Evolutionary conservation across 768 basidiomycete species (phyloP).

Genomic region (Candolleomyces eurysporus): DNA sequence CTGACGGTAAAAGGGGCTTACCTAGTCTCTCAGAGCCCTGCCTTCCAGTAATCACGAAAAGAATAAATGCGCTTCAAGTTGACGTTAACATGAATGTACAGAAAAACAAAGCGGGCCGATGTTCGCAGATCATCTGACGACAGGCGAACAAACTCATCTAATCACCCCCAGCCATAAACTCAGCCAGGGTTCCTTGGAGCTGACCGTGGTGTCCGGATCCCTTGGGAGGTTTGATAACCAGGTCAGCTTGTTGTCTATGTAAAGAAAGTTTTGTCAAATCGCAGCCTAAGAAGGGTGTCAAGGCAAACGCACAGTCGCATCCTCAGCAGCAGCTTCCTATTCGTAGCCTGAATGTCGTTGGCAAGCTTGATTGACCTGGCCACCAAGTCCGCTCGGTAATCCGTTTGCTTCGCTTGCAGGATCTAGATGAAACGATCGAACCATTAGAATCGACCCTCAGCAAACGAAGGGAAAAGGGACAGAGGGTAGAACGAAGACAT

Average conservation of each 20-base stretch:
- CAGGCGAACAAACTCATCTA: background rate
- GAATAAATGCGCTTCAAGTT: too few species aligned
- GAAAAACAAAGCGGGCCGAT: too few species aligned
- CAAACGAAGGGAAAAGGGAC: too few species aligned
- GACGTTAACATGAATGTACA: too few species aligned
- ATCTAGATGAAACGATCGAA: slow-evolving; percentile 45
- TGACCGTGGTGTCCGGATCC: slow-evolving; percentile 12
- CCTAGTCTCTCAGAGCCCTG: too few species aligned
- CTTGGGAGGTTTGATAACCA: slow-evolving; percentile 68
- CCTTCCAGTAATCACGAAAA: too few species aligned
- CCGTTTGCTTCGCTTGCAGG: slow-evolving; percentile 73
- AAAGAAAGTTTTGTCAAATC: background rate
- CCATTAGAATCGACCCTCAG: background rate
- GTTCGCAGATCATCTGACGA: too few species aligned
- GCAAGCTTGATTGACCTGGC: slow-evolving; percentile 73
- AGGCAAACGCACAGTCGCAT: slow-evolving; percentile 71
- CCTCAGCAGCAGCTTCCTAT: slow-evolving; percentile 75
- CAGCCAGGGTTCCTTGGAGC: background rate
- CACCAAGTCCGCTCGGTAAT: slow-evolving; percentile 77
- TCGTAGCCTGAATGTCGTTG: slow-evolving; percentile 65
- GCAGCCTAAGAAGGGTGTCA: background rate
- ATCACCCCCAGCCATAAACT: background rate
- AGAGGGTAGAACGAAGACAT: background rate
- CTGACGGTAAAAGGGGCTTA: too few species aligned
- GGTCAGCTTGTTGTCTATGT: slow-evolving; percentile 74